Evolutionary conservation across 2,329 filamentous ascomycete genomes (phyloP), one percentile per base, ranked within the genome.

Genomic region (Rutstroemia sp.): DNA sequence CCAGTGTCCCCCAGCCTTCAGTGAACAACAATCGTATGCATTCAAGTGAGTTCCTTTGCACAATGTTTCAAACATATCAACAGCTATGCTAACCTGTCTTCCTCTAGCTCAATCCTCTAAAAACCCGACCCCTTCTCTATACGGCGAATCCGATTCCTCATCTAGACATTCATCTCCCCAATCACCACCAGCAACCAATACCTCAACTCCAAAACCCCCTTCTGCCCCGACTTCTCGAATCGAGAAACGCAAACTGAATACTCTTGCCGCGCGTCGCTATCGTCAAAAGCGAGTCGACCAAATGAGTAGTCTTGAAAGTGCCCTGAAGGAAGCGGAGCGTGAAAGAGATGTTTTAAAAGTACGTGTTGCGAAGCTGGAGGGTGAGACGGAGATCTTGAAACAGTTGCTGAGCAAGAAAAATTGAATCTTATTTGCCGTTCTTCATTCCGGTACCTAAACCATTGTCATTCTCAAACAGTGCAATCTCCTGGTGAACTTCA

Each of bases 271-370:
- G 30, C 79, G 83, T 59, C 83, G 85, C 59, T 88, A 87, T 67
- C 81, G 86, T 25, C 85, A 88, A 68, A 86, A 86, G 69, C 81
- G 84, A 47, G 76, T 88, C 37, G 85, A 88, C 63, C 81, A 83
- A 59, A 80, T 87, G 69, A 72, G 71, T 25, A 79, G 81, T 59
- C 75, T 89, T 34, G 85, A 88, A 69, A 69, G 72, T 8, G 77
- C 80, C 19, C 72, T 89, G 44, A 77, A 77, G 48, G 75, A 79
- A 45, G 77, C 84, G 66, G 79, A 79, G 58, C 70, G 75, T 49
- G 85, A 88, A 66, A 73, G 83, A 18, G 85, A 89, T 63, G 82
- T 81, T 16, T 69, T 88, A 63, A 79, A 78, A 54, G 71, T 88
- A 53, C 77, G 79, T 59, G 77, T 87, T 58, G 84, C 83, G 9